Conservation (phyloP, 371 early-diverging fungal genomes). For the Amoeboradix gromovi region DNA sequence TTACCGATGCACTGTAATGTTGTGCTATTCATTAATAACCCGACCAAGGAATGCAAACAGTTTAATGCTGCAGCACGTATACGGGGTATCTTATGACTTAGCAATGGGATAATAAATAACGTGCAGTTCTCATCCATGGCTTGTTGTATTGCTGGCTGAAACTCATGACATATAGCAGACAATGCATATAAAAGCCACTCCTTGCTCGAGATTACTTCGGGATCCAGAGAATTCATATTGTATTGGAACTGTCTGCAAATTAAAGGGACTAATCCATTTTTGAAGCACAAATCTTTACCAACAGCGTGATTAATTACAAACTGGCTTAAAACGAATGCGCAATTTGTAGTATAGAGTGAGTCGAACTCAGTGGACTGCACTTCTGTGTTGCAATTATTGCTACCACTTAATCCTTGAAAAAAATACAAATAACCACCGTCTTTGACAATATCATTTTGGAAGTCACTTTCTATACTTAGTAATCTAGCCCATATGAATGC, state of each 20-base stretch:
- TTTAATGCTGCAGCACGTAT: neutral
- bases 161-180: neutral
- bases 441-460: conserved; percentile 64
- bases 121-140: neutral
- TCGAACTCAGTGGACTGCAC: neutral
- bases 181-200: neutral
- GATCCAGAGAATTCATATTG: neutral
- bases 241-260: neutral
- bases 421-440: conserved; percentile 75
- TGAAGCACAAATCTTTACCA: neutral
- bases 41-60: neutral
- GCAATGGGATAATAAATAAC: neutral
- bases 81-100: neutral
- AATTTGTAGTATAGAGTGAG: neutral
- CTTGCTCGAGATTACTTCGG: neutral
- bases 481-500: conserved; percentile 89
- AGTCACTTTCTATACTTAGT: conserved; percentile 57
- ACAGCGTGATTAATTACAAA: neutral
- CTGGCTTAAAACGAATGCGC: neutral
- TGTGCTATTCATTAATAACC: neutral
- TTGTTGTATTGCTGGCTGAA: neutral
- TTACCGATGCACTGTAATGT: neutral
- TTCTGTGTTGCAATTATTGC: too few species aligned
- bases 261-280: neutral
- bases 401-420: conserved; percentile 20